These are phyloP conservation scores for Colletotrichum simmondsii DNA, from an alignment of 2,329 filamentous ascomycete genomes.

Conservation along the genomic window DNA sequence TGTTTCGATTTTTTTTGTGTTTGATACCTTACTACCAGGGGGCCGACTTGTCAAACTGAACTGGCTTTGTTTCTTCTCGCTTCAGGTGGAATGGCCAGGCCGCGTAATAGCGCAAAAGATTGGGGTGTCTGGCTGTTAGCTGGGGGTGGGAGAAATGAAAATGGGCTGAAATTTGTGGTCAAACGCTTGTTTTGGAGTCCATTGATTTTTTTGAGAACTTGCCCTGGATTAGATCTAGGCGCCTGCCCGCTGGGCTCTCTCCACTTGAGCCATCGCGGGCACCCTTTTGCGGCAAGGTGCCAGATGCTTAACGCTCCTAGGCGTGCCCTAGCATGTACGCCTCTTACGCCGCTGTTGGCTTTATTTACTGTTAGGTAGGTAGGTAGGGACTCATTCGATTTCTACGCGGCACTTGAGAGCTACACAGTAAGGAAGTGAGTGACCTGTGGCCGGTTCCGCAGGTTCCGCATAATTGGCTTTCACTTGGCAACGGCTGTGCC, in stretches of 20 bases:
- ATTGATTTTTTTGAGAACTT: not conserved
- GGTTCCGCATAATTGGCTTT: not conserved
- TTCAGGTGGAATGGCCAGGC: slow-evolving; percentile 12
- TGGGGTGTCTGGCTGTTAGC: too few species aligned
- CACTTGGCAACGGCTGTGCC: slow-evolving; percentile 26
- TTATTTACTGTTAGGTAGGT: not conserved
- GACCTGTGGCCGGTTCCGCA: not conserved
- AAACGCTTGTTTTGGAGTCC: slow-evolving; percentile 31
- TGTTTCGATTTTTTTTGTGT: not conserved
- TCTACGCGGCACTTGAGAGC: not conserved
- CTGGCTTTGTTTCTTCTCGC: not conserved
- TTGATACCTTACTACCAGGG: too few species aligned
- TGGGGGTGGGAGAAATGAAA: not conserved
- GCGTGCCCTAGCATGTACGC: slow-evolving; percentile 16
- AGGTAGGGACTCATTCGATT: not conserved
- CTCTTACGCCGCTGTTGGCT: not conserved
- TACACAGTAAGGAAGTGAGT: too few species aligned
- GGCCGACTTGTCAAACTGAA: too few species aligned
- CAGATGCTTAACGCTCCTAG: slow-evolving; percentile 7
- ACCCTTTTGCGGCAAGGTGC: not conserved
- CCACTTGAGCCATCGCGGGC: slow-evolving; percentile 13
- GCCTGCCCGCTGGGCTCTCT: slow-evolving; percentile 7
- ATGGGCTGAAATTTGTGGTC: slow-evolving; percentile 25
- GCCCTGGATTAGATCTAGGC: slow-evolving; percentile 2
- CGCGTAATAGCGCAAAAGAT: slow-evolving; percentile 12